A percentile compares a stretch with the other conserved stretches of the same genome.
These are phyloP conservation scores for Talaromyces wortmannii DNA, from an alignment of 495 filamentous ascomycete species.

Conservation along the genomic window DNA sequence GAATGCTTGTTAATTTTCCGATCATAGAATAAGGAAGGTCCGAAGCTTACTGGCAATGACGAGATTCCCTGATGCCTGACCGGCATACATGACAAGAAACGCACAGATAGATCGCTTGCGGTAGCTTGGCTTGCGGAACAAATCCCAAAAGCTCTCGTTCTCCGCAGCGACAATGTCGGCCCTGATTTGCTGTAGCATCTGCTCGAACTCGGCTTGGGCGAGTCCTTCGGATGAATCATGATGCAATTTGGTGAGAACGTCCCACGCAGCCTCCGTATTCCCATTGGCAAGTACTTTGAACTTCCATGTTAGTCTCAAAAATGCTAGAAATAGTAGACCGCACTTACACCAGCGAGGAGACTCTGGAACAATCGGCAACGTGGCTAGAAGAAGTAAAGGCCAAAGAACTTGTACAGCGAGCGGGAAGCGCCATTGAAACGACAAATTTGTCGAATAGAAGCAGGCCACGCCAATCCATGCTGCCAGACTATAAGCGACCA, in stretches of 20 bases:
- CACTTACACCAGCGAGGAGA: constrained; percentile 5
- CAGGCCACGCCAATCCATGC: constrained; percentile 3
- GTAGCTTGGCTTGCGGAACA: constrained; percentile 2
- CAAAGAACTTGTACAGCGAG: constrained; percentile 3
- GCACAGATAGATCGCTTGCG: not conserved
- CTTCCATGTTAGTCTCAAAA: not conserved
- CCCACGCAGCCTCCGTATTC: constrained; percentile 9
- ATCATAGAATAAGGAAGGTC: not conserved
- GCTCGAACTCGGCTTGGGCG: constrained; percentile 1
- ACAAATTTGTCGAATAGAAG: not conserved
- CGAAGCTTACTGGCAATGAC: constrained; percentile 8
- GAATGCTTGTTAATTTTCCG: not conserved
- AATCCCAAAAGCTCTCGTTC: not conserved
- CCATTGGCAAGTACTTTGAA: constrained; percentile 6
- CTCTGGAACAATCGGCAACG: constrained; percentile 4
- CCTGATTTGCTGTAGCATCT: constrained; percentile 1
- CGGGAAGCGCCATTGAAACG: constrained; percentile 4
- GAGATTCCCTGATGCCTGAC: constrained; percentile 4
- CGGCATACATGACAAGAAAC: constrained; percentile 4
- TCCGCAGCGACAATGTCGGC: not conserved
- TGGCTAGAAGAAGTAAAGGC: constrained; percentile 1
- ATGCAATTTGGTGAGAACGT: constrained; percentile 5
- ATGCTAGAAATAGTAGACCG: not conserved
- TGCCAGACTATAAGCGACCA: constrained; percentile 12
- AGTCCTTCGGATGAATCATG: not conserved